These are phyloP conservation scores for Akanthomyces lecanii DNA, from an alignment of 2,329 filamentous ascomycete species.

Conservation along the genomic window DNA sequence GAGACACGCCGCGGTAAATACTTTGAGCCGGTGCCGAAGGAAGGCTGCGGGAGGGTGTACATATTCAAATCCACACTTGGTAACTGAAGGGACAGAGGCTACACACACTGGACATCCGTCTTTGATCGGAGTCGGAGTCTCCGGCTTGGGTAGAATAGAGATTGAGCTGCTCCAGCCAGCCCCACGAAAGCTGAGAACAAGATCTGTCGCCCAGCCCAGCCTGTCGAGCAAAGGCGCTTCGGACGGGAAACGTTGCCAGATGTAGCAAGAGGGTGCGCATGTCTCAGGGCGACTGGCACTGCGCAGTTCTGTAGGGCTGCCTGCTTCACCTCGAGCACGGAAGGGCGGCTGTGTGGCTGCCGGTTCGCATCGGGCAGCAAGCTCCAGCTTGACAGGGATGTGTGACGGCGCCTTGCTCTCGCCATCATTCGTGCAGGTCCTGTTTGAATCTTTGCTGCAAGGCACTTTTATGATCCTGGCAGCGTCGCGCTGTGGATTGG, in stretches of 20 bases:
- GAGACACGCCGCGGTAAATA: conserved; percentile 57
- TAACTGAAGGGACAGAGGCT: conserved; percentile 37
- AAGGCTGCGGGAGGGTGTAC: conserved; percentile 41
- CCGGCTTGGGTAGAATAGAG: conserved; percentile 45
- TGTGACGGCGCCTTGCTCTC: not conserved
- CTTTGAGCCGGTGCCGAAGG: conserved; percentile 40
- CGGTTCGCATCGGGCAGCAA: not conserved
- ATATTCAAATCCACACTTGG: conserved; percentile 43
- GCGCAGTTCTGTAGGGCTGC: not conserved
- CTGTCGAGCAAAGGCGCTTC: conserved; percentile 45
- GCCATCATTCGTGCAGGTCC: not conserved
- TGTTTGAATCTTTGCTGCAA: not conserved
- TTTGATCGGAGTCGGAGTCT: conserved; percentile 30
- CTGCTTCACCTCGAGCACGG: no score
- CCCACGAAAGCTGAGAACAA: conserved; percentile 51
- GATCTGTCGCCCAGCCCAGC: conserved; percentile 52
- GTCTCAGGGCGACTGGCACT: not conserved
- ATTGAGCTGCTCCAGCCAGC: conserved; percentile 57
- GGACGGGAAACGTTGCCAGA: conserved; percentile 57
- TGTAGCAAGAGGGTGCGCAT: conserved; percentile 42
- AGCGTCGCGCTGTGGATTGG: conserved; percentile 52
- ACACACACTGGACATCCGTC: conserved; percentile 38
- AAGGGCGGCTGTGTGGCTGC: not conserved
- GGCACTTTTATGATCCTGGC: conserved; percentile 41
- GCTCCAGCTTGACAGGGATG: not conserved